Base-by-base conservation (phyloP, 108 stramenopile genomes). In the Nitzschia sp. region DNA sequence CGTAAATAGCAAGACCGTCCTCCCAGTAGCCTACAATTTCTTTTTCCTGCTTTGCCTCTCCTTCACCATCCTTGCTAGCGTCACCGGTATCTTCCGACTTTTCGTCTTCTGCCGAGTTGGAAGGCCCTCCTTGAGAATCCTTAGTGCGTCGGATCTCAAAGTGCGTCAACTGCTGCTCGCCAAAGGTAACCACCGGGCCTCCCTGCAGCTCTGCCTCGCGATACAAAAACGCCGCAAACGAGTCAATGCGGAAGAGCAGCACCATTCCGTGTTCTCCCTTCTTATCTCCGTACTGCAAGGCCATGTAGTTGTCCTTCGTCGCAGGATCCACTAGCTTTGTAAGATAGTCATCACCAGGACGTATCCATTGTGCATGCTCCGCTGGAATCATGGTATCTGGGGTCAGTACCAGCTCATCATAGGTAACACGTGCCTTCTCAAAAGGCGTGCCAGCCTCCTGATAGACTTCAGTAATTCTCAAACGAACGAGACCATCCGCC, bases 1-100 rank as follows among this genome's bases (percentile, higher is more conserved):
- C 92, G 53, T 93, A 93, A 46, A 93, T 93, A 6, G 95, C 95
- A 18, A 95, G 73, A 46, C 94, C 96, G 82, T 95, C 94, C 75
- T 95, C 92, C 93, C 94, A 93, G 70, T 95, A 95, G 18, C 92
- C 94, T 1, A 90, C 91, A 75, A 95, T 88, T 75, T 95, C 88
- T 51, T 94, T 92, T 35, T 89, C 91, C 5, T 71, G 82, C 48
- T 84, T 74, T 54, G 82, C 76, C 25, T 61, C 73, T 26, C 80
- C 77, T 5, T 73, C 49, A 47, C 60, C 53, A 13, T 83, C 72
- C 1, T 34, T 68, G 31, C 77, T 70, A 17, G 51, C 56, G 1
- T 70, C 75, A 45, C 72, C 67, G 18, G 79, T 64, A 11, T 68
- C 69, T 38, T 75, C 60, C 3, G 68, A 54, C 13, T 78, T 83